Evolutionary conservation across 2,329 filamentous ascomycete genomes (phyloP).

Genomic region (Pseudonectria foliicola): DNA sequence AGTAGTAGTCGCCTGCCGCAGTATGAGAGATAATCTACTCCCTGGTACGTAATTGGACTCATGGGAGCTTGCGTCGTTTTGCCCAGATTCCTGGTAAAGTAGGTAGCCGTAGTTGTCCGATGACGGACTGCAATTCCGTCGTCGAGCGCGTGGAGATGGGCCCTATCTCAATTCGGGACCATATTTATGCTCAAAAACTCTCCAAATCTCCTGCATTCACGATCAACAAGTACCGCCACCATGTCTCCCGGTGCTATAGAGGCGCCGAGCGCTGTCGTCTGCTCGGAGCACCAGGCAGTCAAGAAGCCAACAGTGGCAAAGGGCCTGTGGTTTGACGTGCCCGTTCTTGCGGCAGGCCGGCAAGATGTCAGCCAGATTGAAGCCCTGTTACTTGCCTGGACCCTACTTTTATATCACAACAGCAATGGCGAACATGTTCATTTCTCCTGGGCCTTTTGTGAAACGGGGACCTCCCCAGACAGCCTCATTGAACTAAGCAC

Average conservation of each 20-base stretch:
- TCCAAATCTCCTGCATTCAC: neutral
- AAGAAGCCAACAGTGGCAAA: constrained; percentile 4
- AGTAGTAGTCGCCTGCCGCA: too few species aligned
- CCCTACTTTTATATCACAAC: constrained; percentile 17
- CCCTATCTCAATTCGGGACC: constrained; percentile 3
- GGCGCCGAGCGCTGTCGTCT: neutral
- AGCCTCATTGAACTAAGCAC: constrained; percentile 16
- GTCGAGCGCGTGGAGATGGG: neutral
- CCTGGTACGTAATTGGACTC: constrained; percentile 18
- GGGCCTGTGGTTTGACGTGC: constrained; percentile 14
- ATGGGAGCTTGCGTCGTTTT: constrained; percentile 3
- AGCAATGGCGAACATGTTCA: constrained; percentile 17
- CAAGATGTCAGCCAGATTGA: constrained; percentile 10
- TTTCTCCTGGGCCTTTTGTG: constrained; percentile 15
- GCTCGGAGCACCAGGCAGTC: constrained; percentile 3
- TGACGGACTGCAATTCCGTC: constrained; percentile 10
- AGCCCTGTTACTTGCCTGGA: constrained; percentile 14
- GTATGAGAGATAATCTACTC: neutral
- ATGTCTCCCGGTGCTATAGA: constrained; percentile 11
- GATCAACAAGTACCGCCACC: constrained; percentile 1
- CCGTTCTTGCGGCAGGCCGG: constrained; percentile 9
- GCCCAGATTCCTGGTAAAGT: neutral
- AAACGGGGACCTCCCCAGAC: constrained; percentile 8
- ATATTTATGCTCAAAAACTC: constrained; percentile 4
- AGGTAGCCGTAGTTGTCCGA: constrained; percentile 1